A percentile compares a stretch with the other conserved stretches of the same genome.
These are phyloP conservation scores for Venturia nashicola DNA, from an alignment of 2,329 filamentous ascomycete species.

Conservation along the genomic window DNA sequence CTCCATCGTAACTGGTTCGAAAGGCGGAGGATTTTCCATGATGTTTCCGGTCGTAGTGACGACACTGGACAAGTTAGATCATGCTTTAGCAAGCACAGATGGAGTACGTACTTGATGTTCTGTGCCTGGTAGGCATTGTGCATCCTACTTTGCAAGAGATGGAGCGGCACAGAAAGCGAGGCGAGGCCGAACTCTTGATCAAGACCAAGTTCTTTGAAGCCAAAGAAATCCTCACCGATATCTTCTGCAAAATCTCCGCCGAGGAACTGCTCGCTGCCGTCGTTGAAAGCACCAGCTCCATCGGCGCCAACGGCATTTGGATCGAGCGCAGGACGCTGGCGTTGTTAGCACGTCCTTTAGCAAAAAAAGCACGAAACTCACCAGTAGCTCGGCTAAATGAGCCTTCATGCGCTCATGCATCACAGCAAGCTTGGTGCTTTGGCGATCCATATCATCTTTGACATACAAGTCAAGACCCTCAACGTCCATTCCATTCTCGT, in stretches of 20 bases:
- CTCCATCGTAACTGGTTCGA: conserved; percentile 68
- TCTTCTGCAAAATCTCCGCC: conserved; percentile 96
- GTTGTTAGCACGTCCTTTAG: conserved; percentile 19
- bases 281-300: conserved; percentile 83
- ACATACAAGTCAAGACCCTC: conserved; percentile 75
- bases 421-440: conserved; percentile 63
- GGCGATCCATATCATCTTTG: conserved; percentile 83
- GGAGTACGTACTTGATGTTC: conserved; percentile 40
- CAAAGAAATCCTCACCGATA: conserved; percentile 97
- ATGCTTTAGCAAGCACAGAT: conserved; percentile 4
- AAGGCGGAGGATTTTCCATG: conserved; percentile 55
- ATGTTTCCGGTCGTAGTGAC: conserved; percentile 46
- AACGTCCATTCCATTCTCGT: conserved; percentile 72
- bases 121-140: conserved; percentile 75
- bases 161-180: conserved; percentile 80
- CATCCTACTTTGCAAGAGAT: conserved; percentile 85
- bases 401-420: conserved; percentile 93
- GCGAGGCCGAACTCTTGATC: conserved; percentile 84
- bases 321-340: conserved; percentile 63
- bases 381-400: conserved; percentile 80
- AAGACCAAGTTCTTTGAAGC: conserved; percentile 88
- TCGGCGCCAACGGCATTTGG: conserved; percentile 59
- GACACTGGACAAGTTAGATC: conserved; percentile 31
- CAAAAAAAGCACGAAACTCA: conserved; percentile 17
- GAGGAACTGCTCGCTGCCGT: conserved; percentile 93